Evolutionary conservation across 495 filamentous ascomycete species (phyloP), one percentile per base, ranked within the genome.

Genomic region (Trichodelitschia bisporula): DNA sequence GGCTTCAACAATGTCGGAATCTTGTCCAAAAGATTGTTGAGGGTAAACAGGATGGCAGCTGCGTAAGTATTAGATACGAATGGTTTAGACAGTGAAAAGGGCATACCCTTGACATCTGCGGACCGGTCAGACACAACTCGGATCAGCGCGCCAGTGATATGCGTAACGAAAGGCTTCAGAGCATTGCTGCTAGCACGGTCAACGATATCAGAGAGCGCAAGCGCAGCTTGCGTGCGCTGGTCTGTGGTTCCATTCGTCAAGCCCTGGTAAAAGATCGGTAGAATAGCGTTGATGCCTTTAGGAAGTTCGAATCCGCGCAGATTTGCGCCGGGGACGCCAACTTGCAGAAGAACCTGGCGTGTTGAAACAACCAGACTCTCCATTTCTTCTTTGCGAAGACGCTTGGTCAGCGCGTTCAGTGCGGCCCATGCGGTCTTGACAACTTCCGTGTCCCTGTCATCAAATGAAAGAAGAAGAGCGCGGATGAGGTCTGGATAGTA

Each of bases 241-340:
- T 97, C 89, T 8, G 73, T 50, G 12, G 73, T 80, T 34, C 86
- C 86, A 42, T 95, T 92, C 68, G 95, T 86, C 37, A 97, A 62
- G 54, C 84, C 86, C 45, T 97, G 86, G 38, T 95, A 53, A 65
- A 97, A 95, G 40, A 97, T 93, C 2, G 89, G 89, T 28, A 97
- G 54, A 36, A 97, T 72, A 32, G 89, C 79, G 47, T 79, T 92
- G 61, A 97, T 93, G 32, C 86, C 86, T 64, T 95, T 97, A 4
- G 86, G 86, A 31, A 97, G 56, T 32, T 70, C 65, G 57, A 97
- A 97, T 16, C 86, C 86, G 6, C 80, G 64, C 12, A 97, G 59
- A 43, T 84, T 69, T 15, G 69, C 62, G 3, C 89, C 89, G 27
- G 83, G 53, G 11, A 91, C 74, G 28, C 86, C 86, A 18, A 95